These are phyloP conservation scores for Wickerhamiella lipophila DNA, from an alignment of 805 yeast species.

Conservation along the genomic window DNA sequence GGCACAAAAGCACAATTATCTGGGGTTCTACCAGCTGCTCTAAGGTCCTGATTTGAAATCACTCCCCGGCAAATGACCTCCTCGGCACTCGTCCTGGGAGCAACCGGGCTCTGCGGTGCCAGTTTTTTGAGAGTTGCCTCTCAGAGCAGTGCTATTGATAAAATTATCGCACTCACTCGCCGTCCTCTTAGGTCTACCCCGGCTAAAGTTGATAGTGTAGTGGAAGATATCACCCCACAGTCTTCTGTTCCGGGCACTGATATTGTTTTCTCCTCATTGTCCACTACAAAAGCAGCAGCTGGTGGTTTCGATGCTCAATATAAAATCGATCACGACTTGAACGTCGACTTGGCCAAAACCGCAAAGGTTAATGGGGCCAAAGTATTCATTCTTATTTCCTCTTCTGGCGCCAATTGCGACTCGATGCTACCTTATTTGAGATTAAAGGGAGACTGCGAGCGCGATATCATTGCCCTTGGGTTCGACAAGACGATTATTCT, in stretches of 20 bases:
- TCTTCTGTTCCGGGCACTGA: slow-evolving; percentile 30
- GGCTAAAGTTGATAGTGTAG: slow-evolving; percentile 29
- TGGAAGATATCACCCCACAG: slow-evolving; percentile 16
- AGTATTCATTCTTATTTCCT: slow-evolving; percentile 55
- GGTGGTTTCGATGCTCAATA: slow-evolving; percentile 62
- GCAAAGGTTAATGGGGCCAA: slow-evolving; percentile 59
- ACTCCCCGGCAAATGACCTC: no score
- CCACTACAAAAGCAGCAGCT: slow-evolving; percentile 61
- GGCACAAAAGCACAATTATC: slow-evolving; percentile 13
- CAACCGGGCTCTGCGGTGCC: slow-evolving; percentile 69
- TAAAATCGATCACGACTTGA: slow-evolving; percentile 63
- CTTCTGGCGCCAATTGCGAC: slow-evolving; percentile 46
- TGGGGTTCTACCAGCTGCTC: slow-evolving; percentile 15
- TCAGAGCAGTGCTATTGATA: slow-evolving; percentile 28
- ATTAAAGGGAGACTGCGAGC: slow-evolving; percentile 68
- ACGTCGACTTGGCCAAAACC: slow-evolving; percentile 52
- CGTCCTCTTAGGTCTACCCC: slow-evolving; percentile 10
- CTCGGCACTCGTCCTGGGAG: slow-evolving; percentile 36
- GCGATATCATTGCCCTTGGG: slow-evolving; percentile 45
- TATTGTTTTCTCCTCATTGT: slow-evolving; percentile 52
- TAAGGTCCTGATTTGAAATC: neutral
- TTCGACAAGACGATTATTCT: slow-evolving; percentile 65
- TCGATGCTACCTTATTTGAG: slow-evolving; percentile 51
- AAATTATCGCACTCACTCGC: slow-evolving; percentile 35
- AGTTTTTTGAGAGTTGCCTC: slow-evolving; percentile 39